phyloP scores from a whole-genome alignment of 2,329 filamentous ascomycete species.

The Colletotrichum tabaci region DNA sequence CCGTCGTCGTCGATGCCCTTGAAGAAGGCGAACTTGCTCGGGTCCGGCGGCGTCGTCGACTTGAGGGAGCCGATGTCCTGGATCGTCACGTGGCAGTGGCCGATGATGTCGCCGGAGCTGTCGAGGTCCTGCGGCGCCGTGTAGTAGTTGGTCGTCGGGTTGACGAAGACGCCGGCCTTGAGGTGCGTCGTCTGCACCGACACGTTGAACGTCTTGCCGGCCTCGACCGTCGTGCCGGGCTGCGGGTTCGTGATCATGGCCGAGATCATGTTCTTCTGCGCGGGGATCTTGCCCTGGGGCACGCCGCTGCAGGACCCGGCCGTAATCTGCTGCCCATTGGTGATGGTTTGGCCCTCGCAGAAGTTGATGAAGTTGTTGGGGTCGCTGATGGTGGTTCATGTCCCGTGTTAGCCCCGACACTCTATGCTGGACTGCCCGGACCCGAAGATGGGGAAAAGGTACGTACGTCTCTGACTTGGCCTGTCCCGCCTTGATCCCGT shows the following conservation, averaged over 20 bases:
- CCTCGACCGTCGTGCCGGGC: constrained; percentile 56
- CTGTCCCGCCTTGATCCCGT: constrained; percentile 49
- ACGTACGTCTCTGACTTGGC: constrained; percentile 61
- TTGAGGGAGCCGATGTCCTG: constrained; percentile 61
- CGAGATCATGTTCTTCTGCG: constrained; percentile 67
- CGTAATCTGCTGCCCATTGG: constrained; percentile 67
- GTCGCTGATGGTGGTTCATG: constrained; percentile 53
- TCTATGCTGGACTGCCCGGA: background rate
- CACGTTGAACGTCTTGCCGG: constrained; percentile 62
- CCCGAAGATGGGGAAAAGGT: background rate
- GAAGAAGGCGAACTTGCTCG: constrained; percentile 67
- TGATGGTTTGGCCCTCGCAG: constrained; percentile 67
- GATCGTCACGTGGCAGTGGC: constrained; percentile 67
- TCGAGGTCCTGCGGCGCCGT: constrained; percentile 67
- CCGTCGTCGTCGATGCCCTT: constrained; percentile 70
- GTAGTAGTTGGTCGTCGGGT: constrained; percentile 69
- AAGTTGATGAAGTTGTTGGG: constrained; percentile 73
- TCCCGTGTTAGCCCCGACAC: background rate
- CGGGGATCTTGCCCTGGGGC: constrained; percentile 71
- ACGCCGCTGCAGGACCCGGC: constrained; percentile 71
- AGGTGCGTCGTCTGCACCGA: constrained; percentile 64
- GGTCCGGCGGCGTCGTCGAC: constrained; percentile 55
- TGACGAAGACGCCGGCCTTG: constrained; percentile 67
- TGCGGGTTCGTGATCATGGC: constrained; percentile 64
- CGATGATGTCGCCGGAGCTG: constrained; percentile 55